phyloP scores from a whole-genome alignment of 768 basidiomycete genomes.

The Boletus subcaerulescens region DNA sequence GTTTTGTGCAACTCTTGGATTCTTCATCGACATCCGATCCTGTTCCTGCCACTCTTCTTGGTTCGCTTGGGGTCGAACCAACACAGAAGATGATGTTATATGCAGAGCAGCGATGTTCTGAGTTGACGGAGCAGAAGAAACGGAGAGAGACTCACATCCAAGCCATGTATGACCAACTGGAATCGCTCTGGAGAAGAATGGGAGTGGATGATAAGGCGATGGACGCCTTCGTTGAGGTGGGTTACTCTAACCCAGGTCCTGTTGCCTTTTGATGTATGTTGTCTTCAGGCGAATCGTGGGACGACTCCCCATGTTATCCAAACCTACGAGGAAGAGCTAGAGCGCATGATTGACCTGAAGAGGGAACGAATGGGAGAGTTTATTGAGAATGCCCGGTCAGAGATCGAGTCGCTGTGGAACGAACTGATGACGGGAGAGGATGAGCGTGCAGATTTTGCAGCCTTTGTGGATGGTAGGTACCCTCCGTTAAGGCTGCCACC shows the following conservation, averaged over 20 bases:
- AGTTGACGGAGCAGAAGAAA: slow-evolving; percentile 71
- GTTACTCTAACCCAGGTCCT: background rate
- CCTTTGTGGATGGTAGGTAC: slow-evolving; percentile 74
- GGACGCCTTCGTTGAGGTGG: slow-evolving; percentile 86
- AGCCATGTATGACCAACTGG: slow-evolving; percentile 89
- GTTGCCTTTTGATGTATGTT: background rate
- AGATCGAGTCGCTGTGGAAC: slow-evolving; percentile 82
- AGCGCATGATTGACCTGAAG: slow-evolving; percentile 86
- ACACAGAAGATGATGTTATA: slow-evolving; percentile 71
- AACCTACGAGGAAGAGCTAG: slow-evolving; percentile 87
- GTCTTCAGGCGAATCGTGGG: slow-evolving; percentile 55
- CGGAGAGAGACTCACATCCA: slow-evolving; percentile 84
- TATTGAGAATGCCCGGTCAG: slow-evolving; percentile 73
- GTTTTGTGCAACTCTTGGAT: slow-evolving; percentile 61
- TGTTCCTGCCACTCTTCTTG: slow-evolving; percentile 19
- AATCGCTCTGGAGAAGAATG: slow-evolving; percentile 84
- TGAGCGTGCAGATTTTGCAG: slow-evolving; percentile 75
- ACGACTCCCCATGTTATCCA: slow-evolving; percentile 72
- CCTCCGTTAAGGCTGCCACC: background rate
- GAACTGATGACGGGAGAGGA: slow-evolving; percentile 83
- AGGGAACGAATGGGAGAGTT: slow-evolving; percentile 85
- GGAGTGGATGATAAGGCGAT: slow-evolving; percentile 77
- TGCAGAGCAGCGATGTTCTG: slow-evolving; percentile 53
- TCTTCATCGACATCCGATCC: slow-evolving; percentile 26
- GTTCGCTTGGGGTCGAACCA: slow-evolving; percentile 62